phyloP scores from a whole-genome alignment of 805 yeast species.

The Maudiozyma bulderi region DNA sequence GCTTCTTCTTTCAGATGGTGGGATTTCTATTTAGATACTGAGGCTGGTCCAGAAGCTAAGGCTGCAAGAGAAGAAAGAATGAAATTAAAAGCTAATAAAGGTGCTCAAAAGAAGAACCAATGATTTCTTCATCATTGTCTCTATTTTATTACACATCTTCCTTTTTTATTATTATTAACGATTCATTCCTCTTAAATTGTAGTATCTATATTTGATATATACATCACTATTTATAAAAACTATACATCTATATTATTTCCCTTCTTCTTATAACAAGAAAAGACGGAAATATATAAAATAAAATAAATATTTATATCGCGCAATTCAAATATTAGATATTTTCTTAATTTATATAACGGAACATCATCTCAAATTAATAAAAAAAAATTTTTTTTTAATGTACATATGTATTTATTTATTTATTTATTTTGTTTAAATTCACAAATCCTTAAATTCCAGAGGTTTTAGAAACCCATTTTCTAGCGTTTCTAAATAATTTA shows the following conservation, averaged over 20 bases:
- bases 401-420: neutral
- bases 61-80: slow-evolving; percentile 58
- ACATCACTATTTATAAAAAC: neutral
- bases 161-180: neutral
- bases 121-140: neutral
- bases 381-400: neutral
- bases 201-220: neutral
- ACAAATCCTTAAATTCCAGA: neutral
- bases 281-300: neutral
- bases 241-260: neutral
- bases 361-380: too few relatives aligned
- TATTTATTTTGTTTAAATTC: neutral
- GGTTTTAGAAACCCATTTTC: slow-evolving; percentile 71
- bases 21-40: slow-evolving; percentile 84
- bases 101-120: slow-evolving; percentile 24
- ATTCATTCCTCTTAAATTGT: neutral
- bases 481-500: slow-evolving; percentile 80
- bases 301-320: too few relatives aligned
- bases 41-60: slow-evolving; percentile 77
- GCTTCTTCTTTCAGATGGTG: slow-evolving; percentile 95
- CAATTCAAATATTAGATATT: too few relatives aligned
- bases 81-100: slow-evolving; percentile 45
- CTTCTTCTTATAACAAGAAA: neutral
- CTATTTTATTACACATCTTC: neutral
- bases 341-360: too few relatives aligned